These are phyloP conservation scores for Aspergillus pseudoglaucus DNA, from an alignment of 2,329 filamentous ascomycete species.

Conservation along the genomic window DNA sequence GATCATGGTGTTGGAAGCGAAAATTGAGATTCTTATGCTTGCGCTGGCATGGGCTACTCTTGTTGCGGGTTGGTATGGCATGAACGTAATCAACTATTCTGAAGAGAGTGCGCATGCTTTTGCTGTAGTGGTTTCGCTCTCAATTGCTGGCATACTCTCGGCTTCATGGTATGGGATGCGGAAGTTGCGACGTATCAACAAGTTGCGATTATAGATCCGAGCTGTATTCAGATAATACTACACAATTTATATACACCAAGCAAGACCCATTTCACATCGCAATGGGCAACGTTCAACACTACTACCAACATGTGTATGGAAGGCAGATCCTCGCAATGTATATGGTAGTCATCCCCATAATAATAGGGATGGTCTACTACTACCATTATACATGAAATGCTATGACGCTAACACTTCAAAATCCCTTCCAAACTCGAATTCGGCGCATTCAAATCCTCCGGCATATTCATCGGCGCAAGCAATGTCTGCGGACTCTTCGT, in stretches of 20 bases:
- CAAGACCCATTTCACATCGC: neutral
- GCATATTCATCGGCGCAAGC: conserved; percentile 23
- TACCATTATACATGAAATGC: neutral
- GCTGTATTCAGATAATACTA: too few species aligned
- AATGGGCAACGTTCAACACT: too few species aligned
- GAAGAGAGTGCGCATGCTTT: conserved; percentile 29
- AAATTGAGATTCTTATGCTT: conserved; percentile 32
- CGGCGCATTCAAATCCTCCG: neutral
- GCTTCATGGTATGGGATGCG: conserved; percentile 21
- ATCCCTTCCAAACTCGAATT: neutral
- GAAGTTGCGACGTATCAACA: conserved; percentile 18
- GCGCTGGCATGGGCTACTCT: conserved; percentile 30
- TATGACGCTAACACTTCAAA: neutral
- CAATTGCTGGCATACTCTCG: conserved; percentile 14
- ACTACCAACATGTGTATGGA: too few species aligned
- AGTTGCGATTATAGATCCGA: conserved; percentile 10
- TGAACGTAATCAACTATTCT: conserved; percentile 34
- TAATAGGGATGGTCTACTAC: too few species aligned
- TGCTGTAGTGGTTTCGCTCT: conserved; percentile 11
- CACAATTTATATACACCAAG: neutral
- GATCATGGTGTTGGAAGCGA: conserved; percentile 34
- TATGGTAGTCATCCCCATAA: too few species aligned
- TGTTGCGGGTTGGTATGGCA: conserved; percentile 31
- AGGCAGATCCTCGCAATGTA: too few species aligned
- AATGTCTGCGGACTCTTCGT: conserved; percentile 29